phyloP scores from a whole-genome alignment of 164 flowering plant genomes.

The Magnolia changhungtana region DNA sequence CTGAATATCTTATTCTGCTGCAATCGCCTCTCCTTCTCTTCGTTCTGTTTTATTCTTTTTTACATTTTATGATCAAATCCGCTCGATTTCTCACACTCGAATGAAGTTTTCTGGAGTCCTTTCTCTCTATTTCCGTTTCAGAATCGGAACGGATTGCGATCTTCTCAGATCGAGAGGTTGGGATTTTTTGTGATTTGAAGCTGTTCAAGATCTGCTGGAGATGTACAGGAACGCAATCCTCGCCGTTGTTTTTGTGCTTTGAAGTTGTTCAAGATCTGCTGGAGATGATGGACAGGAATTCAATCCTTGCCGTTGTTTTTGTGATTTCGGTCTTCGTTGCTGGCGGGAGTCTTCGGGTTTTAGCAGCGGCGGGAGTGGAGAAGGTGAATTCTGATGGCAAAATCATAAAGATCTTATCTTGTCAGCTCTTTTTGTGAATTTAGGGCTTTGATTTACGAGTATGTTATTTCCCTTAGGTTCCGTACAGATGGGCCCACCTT shows the following conservation, averaged over 20 bases:
- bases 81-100: background rate
- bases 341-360: background rate
- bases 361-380: background rate
- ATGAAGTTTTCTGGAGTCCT: background rate
- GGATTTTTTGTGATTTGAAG: background rate
- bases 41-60: background rate
- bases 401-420: background rate
- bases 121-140: background rate
- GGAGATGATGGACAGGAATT: constrained; percentile 13
- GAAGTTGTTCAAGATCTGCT: constrained; percentile 4
- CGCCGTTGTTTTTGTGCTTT: constrained; percentile 6
- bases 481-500: background rate
- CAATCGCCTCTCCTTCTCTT: background rate
- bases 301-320: constrained; percentile 1
- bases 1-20: background rate
- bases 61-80: background rate
- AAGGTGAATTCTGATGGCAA: background rate
- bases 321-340: constrained; percentile 4
- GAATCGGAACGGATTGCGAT: constrained; percentile 2
- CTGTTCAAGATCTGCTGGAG: constrained; percentile 4
- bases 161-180: constrained; percentile 2
- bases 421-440: background rate
- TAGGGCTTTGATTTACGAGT: background rate
- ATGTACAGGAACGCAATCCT: constrained; percentile 9
- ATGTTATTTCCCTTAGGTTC: background rate